Conservation (phyloP, 495 filamentous ascomycete species). For the Lepraria neglecta region DNA sequence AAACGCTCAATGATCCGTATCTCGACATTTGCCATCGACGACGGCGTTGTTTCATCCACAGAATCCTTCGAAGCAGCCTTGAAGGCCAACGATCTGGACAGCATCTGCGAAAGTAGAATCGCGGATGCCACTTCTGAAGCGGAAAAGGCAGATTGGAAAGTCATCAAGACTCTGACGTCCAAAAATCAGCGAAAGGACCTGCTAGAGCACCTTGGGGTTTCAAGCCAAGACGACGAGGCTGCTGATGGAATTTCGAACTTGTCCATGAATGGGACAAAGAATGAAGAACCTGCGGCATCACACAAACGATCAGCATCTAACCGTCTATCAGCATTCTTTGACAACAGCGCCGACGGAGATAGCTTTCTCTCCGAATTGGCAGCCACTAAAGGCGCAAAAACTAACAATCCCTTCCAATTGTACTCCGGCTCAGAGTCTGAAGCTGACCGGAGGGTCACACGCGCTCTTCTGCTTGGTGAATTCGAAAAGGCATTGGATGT, state of each 20-base stretch:
- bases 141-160: constrained; percentile 92
- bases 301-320: constrained; percentile 45
- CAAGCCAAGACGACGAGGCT: constrained; percentile 49
- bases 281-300: constrained; percentile 38
- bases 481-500: constrained; percentile 88
- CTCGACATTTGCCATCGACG: constrained; percentile 80
- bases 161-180: constrained; percentile 81
- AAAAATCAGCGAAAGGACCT: constrained; percentile 73
- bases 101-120: constrained; percentile 76
- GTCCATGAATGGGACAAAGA: constrained; percentile 45
- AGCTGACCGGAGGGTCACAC: constrained; percentile 81
- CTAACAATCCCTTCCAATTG: constrained; percentile 82
- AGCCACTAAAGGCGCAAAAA: constrained; percentile 70
- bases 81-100: constrained; percentile 65
- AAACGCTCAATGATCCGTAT: constrained; percentile 67
- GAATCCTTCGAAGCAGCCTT: constrained; percentile 81
- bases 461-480: constrained; percentile 75
- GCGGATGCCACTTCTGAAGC: constrained; percentile 69
- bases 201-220: constrained; percentile 81
- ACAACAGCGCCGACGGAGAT: constrained; percentile 66
- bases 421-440: constrained; percentile 71
- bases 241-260: constrained; percentile 45
- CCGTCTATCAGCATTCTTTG: constrained; percentile 76
- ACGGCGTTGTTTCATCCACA: constrained; percentile 72
- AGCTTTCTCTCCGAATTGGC: constrained; percentile 73